phyloP scores from a whole-genome alignment of 768 basidiomycete species.

The Boletus sp. region DNA sequence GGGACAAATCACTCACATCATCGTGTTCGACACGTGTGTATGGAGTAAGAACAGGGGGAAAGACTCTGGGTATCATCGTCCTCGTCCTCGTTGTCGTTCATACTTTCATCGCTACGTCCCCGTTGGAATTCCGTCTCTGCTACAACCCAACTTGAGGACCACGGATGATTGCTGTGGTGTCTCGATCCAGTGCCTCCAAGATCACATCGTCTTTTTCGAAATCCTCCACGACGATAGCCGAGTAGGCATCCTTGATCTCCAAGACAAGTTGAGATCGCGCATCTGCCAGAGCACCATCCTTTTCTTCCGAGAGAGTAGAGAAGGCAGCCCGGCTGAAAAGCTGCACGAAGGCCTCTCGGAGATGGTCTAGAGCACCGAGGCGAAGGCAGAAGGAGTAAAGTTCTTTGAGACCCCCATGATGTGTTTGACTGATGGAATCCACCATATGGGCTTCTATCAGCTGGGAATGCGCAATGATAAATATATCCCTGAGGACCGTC shows the following conservation, averaged over 20 bases:
- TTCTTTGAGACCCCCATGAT: background rate
- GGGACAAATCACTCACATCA: background rate
- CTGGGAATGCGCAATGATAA: background rate
- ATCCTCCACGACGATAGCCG: background rate
- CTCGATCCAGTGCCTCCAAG: background rate
- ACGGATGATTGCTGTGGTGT: background rate
- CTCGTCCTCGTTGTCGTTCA: background rate
- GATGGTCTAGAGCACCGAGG: background rate
- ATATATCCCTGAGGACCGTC: background rate
- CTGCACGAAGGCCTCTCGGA: background rate
- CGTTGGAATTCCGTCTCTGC: background rate
- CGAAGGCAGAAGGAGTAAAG: background rate
- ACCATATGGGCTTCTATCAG: background rate
- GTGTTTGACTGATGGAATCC: background rate
- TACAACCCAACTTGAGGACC: background rate
- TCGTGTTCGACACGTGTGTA: background rate
- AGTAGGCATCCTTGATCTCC: background rate
- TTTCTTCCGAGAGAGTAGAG: background rate
- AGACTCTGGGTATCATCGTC: background rate
- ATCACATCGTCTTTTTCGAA: background rate
- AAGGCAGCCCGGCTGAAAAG: background rate
- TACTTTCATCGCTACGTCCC: background rate
- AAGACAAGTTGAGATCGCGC: background rate
- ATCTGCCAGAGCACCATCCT: background rate
- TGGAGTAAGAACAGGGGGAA: background rate